Base-by-base conservation (phyloP, 805 yeast species). In the Kockiozyma suomiensis region DNA sequence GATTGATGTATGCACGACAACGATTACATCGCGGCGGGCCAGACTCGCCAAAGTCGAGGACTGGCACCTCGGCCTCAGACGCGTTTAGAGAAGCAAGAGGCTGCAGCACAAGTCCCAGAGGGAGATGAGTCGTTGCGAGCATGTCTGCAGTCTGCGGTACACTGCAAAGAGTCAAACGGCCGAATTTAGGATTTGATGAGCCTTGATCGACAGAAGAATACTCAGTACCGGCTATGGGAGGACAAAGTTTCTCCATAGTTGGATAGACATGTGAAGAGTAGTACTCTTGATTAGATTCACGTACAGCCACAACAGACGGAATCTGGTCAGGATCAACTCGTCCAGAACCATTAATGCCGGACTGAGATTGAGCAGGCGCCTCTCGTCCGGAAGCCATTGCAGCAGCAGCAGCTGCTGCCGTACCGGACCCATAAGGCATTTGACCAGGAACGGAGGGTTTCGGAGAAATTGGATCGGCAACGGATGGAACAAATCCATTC, bases 21-120 rank as follows among this genome's bases (percentile, higher is more conserved):
- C 98, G 85, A 66, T 84, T 82, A 75, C 99, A 94, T 67, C 99
- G 82, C 35, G 96, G 86, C 0, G 97, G 96, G 0, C 90, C 90
- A 42, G 77, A 70, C 5, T 70, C 70, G 25, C 78, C 74, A 76
- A 82, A 81, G 70, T 89, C 92, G 4, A 86, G 85, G 3, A 80
- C 79, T 0, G 96, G 96, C 1, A 91, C 82, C 15, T 81, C 50
- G 21, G 46, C 49, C 51, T 80, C 82, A 0, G 78, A 72, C 5
- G 74, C 71, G 33, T 77, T 74, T 12, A 74, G 66, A 12, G 85
- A 84, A 0, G 97, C 96, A 78, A 94, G 90, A 3, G 99, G 99
- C 54, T 90, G 82, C 23, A 91, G 75, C 2, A 90, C 79, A 58
- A 93, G 75, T 0, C 96, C 96, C 43, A 94, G 75, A 1, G 99